Conservation (phyloP, 345 rosid genomes). For the Citrus maxima region DNA sequence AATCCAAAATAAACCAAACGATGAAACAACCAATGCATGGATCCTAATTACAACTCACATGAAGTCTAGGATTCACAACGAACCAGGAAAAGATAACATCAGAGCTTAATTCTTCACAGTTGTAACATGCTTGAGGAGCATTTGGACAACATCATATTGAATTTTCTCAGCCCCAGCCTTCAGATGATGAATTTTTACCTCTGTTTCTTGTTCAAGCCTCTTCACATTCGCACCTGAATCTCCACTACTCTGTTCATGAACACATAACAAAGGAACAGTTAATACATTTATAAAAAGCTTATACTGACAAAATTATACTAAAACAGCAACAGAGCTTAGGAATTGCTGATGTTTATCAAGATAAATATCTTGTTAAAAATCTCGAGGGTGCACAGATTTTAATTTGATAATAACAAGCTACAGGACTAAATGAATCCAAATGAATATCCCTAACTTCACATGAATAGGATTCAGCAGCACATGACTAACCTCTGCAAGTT, state of each 20-base stretch:
- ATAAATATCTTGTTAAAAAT: not conserved
- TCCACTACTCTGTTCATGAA: conserved; percentile 66
- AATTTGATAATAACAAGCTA: not conserved
- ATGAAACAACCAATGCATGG: not conserved
- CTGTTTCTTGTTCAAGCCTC: conserved; percentile 86
- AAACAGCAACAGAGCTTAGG: not conserved
- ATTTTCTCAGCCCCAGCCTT: conserved; percentile 54
- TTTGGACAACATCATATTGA: conserved; percentile 67
- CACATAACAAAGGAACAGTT: not conserved
- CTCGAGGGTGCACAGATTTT: not conserved
- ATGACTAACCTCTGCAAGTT: conserved; percentile 65
- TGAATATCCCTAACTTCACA: not conserved
- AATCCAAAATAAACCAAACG: not conserved
- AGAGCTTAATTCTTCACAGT: conserved; percentile 63
- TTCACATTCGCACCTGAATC: conserved; percentile 95
- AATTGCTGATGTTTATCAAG: not conserved
- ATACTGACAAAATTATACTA: not conserved
- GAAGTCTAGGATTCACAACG: not conserved
- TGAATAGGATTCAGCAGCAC: not conserved
- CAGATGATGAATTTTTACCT: conserved; percentile 56
- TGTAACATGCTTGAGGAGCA: conserved; percentile 88
- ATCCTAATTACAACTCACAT: not conserved
- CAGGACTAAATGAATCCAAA: not conserved
- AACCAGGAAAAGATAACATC: not conserved
- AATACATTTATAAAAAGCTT: not conserved